A percentile compares a stretch with the other conserved stretches of the same genome.
These are phyloP conservation scores for Fusarium goolgardi DNA, from an alignment of 2,329 filamentous ascomycete genomes.

Conservation along the genomic window DNA sequence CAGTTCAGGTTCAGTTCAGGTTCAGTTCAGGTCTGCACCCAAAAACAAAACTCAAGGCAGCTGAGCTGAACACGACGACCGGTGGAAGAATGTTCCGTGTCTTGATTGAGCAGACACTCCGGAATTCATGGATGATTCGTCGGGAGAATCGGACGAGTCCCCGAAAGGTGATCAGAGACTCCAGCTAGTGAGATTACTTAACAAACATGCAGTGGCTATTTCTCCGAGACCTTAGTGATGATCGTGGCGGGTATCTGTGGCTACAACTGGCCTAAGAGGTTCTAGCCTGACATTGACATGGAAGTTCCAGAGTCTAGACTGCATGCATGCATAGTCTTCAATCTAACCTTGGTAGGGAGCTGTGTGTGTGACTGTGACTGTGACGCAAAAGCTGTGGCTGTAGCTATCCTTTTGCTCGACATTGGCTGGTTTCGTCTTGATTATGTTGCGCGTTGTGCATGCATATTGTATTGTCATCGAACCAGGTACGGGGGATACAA, in stretches of 20 bases:
- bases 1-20: no score
- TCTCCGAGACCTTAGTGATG: neutral
- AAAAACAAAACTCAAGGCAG: neutral
- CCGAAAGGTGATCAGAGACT: neutral
- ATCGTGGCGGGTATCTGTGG: slow-evolving; percentile 18
- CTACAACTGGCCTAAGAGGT: slow-evolving; percentile 4
- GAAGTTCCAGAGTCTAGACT: slow-evolving; percentile 6
- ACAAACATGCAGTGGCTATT: neutral
- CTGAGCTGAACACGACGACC: slow-evolving; percentile 4
- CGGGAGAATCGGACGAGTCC: neutral
- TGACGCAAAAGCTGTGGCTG: slow-evolving; percentile 11
- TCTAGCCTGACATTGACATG: slow-evolving; percentile 16
- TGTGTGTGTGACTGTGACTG: neutral
- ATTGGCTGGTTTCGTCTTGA: slow-evolving; percentile 2
- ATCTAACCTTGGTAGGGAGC: slow-evolving; percentile 4
- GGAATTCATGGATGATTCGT: neutral
- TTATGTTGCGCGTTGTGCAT: slow-evolving; percentile 3
- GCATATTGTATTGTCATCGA: neutral
- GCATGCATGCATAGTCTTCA: neutral
- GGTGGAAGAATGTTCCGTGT: slow-evolving; percentile 10
- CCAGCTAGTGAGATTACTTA: neutral
- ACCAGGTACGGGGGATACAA: neutral
- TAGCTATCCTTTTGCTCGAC: slow-evolving; percentile 1
- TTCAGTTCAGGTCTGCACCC: slow-evolving; percentile 14
- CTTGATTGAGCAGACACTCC: slow-evolving; percentile 1